Evolutionary conservation across 2,329 filamentous ascomycete genomes (phyloP).

Genomic region (Diaporthe nobilis): DNA sequence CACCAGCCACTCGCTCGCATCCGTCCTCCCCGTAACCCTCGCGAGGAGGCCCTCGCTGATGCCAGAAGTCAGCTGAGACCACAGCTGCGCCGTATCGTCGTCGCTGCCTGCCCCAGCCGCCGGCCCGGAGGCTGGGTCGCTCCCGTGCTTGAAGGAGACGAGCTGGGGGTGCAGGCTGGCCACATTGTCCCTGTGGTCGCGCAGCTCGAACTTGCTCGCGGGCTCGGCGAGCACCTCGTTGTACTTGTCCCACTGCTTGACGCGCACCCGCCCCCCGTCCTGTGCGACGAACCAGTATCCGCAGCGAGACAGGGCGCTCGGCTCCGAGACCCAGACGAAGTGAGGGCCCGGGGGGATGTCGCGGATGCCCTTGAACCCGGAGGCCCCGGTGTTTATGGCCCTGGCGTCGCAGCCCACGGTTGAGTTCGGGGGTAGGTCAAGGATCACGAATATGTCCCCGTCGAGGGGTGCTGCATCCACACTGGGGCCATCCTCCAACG

Average conservation of each 20-base stretch:
- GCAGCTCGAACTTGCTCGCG: conserved; percentile 58
- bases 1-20: conserved; percentile 62
- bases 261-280: conserved; percentile 53
- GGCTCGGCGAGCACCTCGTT: conserved; percentile 69
- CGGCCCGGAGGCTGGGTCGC: conserved; percentile 38
- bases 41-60: conserved; percentile 62
- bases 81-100: conserved; percentile 56
- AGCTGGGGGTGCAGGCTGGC: conserved; percentile 57
- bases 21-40: conserved; percentile 60
- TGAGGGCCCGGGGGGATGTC: conserved; percentile 70
- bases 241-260: conserved; percentile 69
- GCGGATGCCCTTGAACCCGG: conserved; percentile 66
- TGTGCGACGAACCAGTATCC: conserved; percentile 70
- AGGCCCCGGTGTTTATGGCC: conserved; percentile 59
- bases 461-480: background rate
- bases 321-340: conserved; percentile 71
- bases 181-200: conserved; percentile 59
- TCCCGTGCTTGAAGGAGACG: conserved; percentile 60
- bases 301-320: conserved; percentile 63
- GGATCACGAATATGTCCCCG: conserved; percentile 67
- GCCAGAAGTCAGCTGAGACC: conserved; percentile 65
- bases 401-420: conserved; percentile 68
- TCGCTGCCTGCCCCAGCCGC: conserved; percentile 39
- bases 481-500: conserved; percentile 29
- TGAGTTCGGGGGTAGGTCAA: conserved; percentile 65